Base-by-base conservation (phyloP, 495 filamentous ascomycete species). In the Aspergillus homomorphus region DNA sequence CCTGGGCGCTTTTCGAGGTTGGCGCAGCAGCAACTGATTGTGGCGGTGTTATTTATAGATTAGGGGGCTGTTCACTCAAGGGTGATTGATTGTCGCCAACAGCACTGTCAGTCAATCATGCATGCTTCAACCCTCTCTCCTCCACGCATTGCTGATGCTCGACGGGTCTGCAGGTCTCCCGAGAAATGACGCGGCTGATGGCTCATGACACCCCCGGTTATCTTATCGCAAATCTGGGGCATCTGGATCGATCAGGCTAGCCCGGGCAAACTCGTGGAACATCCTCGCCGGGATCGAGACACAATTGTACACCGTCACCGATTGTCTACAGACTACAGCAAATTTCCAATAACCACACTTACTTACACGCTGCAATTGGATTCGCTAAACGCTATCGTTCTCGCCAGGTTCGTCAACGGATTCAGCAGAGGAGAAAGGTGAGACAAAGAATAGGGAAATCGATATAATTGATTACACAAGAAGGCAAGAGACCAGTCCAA, bases 401-500 rank as follows among this genome's bases (percentile, higher is more conserved):
- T 38, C 33, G 33, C 33, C 33, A 28, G 12, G 33, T 38, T 38
- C 33, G 9, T 38, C 33, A 7, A 38, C 33, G 6, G 33, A 57
- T 20, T 20, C 55, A 42, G 42, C 51, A 51, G 52, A 41, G 41
- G 30, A 42, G 41, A 54, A 21, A 50, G 54, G 45, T 44, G 46
- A 50, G 46, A 51, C 16, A 53, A 24, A 20, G 50, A 46, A 48
- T 46, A 49, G 49, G 19, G 50, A 45, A 52, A 33, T 22, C 19
- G 45, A 59, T 26, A 3, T 46, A 51, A 42, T 60, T 53, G 53
- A 63, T 60, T 60, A 64, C 62, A 64, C 51, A 56, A 33, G 48
- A 53, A 52, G 59, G 53, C 50, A 57, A 58, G 38, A 52, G 56
- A 44, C 20, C 19, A 50, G 21, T 4, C 14, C 23, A 3, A 6